These are phyloP conservation scores for Panicum virgatum DNA, from an alignment of 202 grass and related monocot genomes.

Conservation along the genomic window DNA sequence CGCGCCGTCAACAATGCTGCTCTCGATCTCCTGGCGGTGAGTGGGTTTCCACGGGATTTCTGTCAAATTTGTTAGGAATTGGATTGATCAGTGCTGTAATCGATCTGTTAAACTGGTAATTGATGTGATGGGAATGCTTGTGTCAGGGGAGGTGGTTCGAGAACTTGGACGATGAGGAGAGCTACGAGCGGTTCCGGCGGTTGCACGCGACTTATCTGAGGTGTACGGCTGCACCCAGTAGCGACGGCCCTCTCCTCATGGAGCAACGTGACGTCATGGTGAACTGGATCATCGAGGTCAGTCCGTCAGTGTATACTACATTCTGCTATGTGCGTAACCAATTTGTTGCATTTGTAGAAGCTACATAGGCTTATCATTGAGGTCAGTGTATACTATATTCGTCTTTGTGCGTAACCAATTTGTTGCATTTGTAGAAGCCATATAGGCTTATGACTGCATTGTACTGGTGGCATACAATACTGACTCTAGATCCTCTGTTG, in stretches of 20 bases:
- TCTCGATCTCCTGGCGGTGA: conserved; percentile 25
- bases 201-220: conserved; percentile 52
- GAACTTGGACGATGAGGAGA: conserved; percentile 79
- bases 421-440: too few relatives aligned
- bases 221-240: conserved; percentile 48
- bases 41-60: conserved; percentile 2
- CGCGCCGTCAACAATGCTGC: conserved; percentile 1
- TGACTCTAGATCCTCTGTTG: neutral
- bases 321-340: conserved; percentile 12
- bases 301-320: conserved; percentile 35
- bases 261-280: conserved; percentile 85
- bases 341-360: too few relatives aligned
- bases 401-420: too few relatives aligned
- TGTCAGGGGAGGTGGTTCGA: conserved; percentile 70
- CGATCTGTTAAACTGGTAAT: conserved; percentile 17
- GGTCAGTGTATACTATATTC: too few relatives aligned
- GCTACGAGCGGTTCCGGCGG: conserved; percentile 68
- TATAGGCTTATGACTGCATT: too few relatives aligned
- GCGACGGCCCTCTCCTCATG: conserved; percentile 47
- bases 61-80: conserved; percentile 8
- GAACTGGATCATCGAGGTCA: conserved; percentile 90
- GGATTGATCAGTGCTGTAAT: conserved; percentile 2
- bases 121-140: conserved; percentile 27
- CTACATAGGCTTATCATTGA: too few relatives aligned
- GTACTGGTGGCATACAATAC: neutral